Conservation (phyloP, 371 early-diverging fungal species). For the Syncephalastrum racemosum region DNA sequence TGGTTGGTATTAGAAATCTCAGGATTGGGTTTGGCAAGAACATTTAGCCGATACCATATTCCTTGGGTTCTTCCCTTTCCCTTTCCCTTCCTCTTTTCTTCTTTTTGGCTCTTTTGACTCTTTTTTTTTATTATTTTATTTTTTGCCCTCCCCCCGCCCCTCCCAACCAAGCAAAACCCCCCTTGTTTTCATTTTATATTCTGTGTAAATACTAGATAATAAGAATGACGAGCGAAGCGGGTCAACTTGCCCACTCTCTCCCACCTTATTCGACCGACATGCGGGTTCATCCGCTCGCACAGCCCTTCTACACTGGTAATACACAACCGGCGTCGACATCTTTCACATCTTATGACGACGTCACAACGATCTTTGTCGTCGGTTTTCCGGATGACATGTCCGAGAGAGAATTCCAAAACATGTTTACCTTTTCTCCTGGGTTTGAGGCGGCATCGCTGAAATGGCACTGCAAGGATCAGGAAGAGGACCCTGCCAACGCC, state of each 20-base stretch:
- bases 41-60: background rate
- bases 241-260: slow-evolving; percentile 5
- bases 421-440: slow-evolving; percentile 93
- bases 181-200: background rate
- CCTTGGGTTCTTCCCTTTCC: background rate
- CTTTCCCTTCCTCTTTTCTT: slow-evolving; percentile 6
- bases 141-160: background rate
- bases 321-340: slow-evolving; percentile 3
- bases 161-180: too few relatives aligned
- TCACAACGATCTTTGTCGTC: slow-evolving; percentile 95
- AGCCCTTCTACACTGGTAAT: background rate
- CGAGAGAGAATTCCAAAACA: slow-evolving; percentile 95
- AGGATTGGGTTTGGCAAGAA: background rate
- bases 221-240: slow-evolving; percentile 17
- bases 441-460: slow-evolving; percentile 94
- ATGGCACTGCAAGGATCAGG: slow-evolving; percentile 65
- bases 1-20: too few relatives aligned
- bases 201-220: background rate
- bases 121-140: too few relatives aligned
- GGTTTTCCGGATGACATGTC: slow-evolving; percentile 96
- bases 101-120: background rate
- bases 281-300: slow-evolving; percentile 12
- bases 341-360: slow-evolving; percentile 41
- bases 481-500: slow-evolving; percentile 44
- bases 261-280: slow-evolving; percentile 9